Base-by-base conservation (phyloP, 192 early-diverging fungal genomes). In the Backusella luteola region DNA sequence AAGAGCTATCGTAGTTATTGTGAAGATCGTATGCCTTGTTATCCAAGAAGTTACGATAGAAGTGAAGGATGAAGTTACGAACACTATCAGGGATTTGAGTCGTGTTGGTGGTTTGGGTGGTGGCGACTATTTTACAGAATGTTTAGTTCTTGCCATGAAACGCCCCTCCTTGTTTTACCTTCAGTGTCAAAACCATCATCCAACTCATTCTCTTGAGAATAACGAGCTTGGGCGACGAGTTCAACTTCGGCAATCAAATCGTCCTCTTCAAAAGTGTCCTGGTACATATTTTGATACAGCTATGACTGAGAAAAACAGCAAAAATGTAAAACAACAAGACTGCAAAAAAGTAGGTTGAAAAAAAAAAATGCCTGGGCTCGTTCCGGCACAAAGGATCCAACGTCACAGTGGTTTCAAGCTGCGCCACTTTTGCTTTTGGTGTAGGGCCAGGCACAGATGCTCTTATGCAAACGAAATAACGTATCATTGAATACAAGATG, bases 1-100 rank as follows among this genome's bases (percentile, higher is more conserved):
- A 98, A 66, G 93, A 90, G 77, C 86, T 91, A 78, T 97, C 97
- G 78, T 97, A 98, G 80, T 94, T 92, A 69, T 89, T 87, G 75
- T 94, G 87, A 46, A 98, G 87, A 71, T 98, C 97, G 82, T 92
- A 92, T 34, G 91, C 90, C 75, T 92, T 94, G 84, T 91, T 91
- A 82, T 92, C 93, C 52, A 89, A 78, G 71, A 97, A 83, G 81
- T 93, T 91, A 36, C 90, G 88, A 83, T 95, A 89, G 80, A 98
- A 91, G 82, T 93, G 87, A 41, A 90, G 79, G 38, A 97, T 87
- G 75, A 97, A 98, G 85, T 91, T 92, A 80, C 91, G 88, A 67
- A 98, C 92, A 26, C 87, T 84, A 74, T 96, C 94, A 39, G 96
- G 97, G 81, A 96, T 95, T 75, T 90, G 82, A 66, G 80, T 79